Evolutionary conservation across 441 rosid species (phyloP).

Genomic region (Aquilaria agallochum): DNA sequence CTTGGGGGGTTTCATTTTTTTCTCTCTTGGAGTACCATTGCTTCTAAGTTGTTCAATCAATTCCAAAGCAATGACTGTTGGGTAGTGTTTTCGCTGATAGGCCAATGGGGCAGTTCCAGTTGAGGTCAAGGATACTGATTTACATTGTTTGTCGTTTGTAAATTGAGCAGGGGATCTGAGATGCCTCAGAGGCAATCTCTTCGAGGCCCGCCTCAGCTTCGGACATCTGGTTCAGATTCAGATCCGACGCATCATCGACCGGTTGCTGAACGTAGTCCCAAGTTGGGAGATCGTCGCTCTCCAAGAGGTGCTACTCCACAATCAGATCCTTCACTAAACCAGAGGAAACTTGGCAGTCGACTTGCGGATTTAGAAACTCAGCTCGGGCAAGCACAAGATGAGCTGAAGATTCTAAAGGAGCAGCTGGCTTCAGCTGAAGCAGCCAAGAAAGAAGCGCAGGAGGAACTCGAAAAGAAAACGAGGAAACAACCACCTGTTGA

Average conservation of each 20-base stretch:
- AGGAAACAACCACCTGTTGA: slow-evolving; percentile 30
- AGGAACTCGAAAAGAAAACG: slow-evolving; percentile 49
- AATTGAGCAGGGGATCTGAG: slow-evolving; percentile 55
- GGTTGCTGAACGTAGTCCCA: slow-evolving; percentile 58
- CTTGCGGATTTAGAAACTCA: slow-evolving; percentile 87
- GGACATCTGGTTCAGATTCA: slow-evolving; percentile 61
- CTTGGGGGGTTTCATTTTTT: too few species aligned
- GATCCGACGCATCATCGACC: slow-evolving; percentile 49
- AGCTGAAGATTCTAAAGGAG: slow-evolving; percentile 72
- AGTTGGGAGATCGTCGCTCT: slow-evolving; percentile 70
- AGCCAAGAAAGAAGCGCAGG: slow-evolving; percentile 76
- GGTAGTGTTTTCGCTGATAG: too few species aligned
- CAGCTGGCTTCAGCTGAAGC: slow-evolving; percentile 86
- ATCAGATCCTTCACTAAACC: slow-evolving; percentile 46
- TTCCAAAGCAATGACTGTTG: too few species aligned
- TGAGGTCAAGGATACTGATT: too few species aligned
- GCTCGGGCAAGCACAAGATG: slow-evolving; percentile 90
- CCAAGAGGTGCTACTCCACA: slow-evolving; percentile 58
- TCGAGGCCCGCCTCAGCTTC: slow-evolving; percentile 46
- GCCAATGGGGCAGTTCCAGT: too few species aligned
- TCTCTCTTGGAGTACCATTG: too few species aligned
- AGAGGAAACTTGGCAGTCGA: slow-evolving; percentile 83
- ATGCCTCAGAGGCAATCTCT: slow-evolving; percentile 73
- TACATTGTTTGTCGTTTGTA: not conserved
- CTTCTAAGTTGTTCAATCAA: too few species aligned